These are phyloP conservation scores for Crepidotus variabilis DNA, from an alignment of 768 basidiomycete species.

Conservation along the genomic window DNA sequence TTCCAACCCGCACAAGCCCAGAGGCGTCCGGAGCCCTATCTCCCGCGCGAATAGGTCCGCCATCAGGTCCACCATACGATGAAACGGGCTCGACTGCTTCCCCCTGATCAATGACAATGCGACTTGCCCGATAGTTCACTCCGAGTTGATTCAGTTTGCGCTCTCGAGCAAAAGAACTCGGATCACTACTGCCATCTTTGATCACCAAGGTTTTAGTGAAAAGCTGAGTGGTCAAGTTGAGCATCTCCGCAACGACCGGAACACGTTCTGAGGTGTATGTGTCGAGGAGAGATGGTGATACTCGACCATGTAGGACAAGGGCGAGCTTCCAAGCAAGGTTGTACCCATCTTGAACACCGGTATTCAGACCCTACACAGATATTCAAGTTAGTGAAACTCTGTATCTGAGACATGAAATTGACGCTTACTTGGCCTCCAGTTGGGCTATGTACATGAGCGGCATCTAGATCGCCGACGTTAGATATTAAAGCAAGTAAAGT, in stretches of 20 bases:
- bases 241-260: conserved; percentile 33
- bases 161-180: conserved; percentile 18
- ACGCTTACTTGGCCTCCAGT: conserved; percentile 26
- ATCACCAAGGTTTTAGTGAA: conserved; percentile 14
- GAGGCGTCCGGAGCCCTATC: conserved; percentile 46
- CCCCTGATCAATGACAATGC: conserved; percentile 40
- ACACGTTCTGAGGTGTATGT: conserved; percentile 28
- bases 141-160: conserved; percentile 32
- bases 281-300: conserved; percentile 21
- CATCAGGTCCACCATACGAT: conserved; percentile 25
- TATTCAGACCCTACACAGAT: conserved; percentile 18
- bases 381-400: neutral
- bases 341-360: conserved; percentile 23
- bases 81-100: conserved; percentile 12
- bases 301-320: conserved; percentile 20
- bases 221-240: conserved; percentile 24
- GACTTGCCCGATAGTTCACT: conserved; percentile 51
- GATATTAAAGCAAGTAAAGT: no score
- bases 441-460: conserved; percentile 30
- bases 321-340: conserved; percentile 34
- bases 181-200: conserved; percentile 11
- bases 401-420: neutral
- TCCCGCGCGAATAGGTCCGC: conserved; percentile 28
- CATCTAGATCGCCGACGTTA: conserved; percentile 14
- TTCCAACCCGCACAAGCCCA: conserved; percentile 8